A percentile compares a stretch with the other conserved stretches of the same genome.
Evolutionary conservation across 805 yeast genomes (phyloP).

Genomic region (Pichia membranifaciens): DNA sequence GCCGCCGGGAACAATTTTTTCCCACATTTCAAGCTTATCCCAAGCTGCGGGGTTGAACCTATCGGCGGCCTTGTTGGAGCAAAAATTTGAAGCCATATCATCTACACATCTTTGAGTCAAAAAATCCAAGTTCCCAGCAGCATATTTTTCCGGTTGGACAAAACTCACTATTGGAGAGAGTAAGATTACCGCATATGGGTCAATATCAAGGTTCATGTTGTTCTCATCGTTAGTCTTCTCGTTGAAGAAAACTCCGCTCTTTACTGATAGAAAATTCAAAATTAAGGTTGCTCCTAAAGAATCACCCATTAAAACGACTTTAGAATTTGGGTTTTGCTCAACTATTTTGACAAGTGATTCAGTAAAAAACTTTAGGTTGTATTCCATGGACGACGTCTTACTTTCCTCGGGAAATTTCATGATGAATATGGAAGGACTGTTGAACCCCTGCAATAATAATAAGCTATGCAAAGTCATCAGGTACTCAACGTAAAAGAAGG

Average conservation of each 20-base stretch:
- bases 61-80: background rate
- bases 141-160: background rate
- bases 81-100: constrained; percentile 13
- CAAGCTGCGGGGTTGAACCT: constrained; percentile 24
- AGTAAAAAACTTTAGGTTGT: constrained; percentile 1
- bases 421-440: constrained; percentile 41
- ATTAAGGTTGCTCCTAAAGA: constrained; percentile 44
- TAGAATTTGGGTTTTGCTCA: constrained; percentile 23
- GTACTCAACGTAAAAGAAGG: constrained; percentile 42
- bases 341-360: constrained; percentile 1
- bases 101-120: constrained; percentile 17
- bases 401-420: constrained; percentile 26
- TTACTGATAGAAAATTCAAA: constrained; percentile 28
- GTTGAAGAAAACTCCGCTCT: constrained; percentile 11
- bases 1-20: constrained; percentile 33
- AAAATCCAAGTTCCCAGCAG: background rate
- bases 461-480: constrained; percentile 36
- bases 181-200: constrained; percentile 23
- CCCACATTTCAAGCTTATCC: constrained; percentile 33
- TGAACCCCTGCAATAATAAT: constrained; percentile 43
- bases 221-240: constrained; percentile 10
- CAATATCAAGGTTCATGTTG: constrained; percentile 9
- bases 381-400: constrained; percentile 11
- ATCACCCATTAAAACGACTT: constrained; percentile 38
- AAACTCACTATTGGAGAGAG: constrained; percentile 27